Base-by-base conservation (phyloP, 108 stramenopile species). In the Chaetoceros muelleri region DNA sequence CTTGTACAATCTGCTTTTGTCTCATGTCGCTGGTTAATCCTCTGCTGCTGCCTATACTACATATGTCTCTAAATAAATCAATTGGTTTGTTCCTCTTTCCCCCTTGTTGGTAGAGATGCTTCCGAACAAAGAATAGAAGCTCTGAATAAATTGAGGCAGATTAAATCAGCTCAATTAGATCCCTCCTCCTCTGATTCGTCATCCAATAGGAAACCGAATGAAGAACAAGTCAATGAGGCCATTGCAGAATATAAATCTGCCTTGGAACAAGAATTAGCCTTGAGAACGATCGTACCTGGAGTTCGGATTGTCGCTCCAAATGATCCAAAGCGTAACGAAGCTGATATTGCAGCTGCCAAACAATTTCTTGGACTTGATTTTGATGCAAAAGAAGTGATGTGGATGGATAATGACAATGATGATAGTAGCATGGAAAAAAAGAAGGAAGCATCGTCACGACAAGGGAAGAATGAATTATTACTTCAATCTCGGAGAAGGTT, bases 231-330 rank as follows among this genome's bases (percentile, higher is more conserved):
- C 18, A 24, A 19, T 30, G 24, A 28, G 58, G 63, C 72, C 0
- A 69, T 47, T 34, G 25, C n/a, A 10, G 59, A 59, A 28, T 73
- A 73, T 28, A 67, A 73, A 28, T 29, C 29, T 23, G 72, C 72
- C 20, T 56, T 73, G 20, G 27, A 50, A 24, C 50, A 64, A 16
- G 72, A 73, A 28, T 22, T 69, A 45, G 19, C 54, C 22, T 55
- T 73, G 59, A 59, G 72, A 64, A 73, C 57, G 24, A 60, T 73
- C 16, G 30, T 69, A 45, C 72, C 72, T 29, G 72, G 72, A 20
- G 68, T 73, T 8, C 58, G 72, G 26, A 73, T 73, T 19, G 68
- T 71, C 16, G 70, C 70, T 17, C 70, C 70, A 29, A 71, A 71
- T 52, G 70, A 71, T 58, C 70, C 54, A 34, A 55, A 2, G 2